Evolutionary conservation across 257 asterid genomes (phyloP), one percentile per base, ranked within the genome.

Genomic region (Nicotiana obtusifolia): DNA sequence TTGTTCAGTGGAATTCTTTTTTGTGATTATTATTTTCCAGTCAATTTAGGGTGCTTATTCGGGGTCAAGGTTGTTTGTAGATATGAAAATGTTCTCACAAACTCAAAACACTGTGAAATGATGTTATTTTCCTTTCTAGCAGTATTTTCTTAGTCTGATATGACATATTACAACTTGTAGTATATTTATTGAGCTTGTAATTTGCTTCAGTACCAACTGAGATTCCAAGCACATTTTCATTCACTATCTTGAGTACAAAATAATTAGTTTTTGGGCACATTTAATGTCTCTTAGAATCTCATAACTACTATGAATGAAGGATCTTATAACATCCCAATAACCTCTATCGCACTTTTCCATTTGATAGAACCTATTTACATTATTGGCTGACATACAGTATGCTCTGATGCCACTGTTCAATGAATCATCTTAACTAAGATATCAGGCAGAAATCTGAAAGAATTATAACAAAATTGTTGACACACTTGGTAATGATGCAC

Each of bases 281-380:
- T 19, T 35, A n/a, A 35, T 52, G 57, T 69, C 57, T 69, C 52
- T 41, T 5, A 10, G 77, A 69, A 69, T 69, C 33, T 20, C 77
- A 20, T 5, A 69, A 69, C 76, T 69, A 69, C 13, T n/a, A 56
- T 56, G 62, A 7, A 56, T 5, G 62, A 56, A 2, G 61, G 61
- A 54, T 54, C 61, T 15, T 19, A 53, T 5, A 53, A 16, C 59
- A 53, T 53, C 3, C 59, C 59, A 53, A 15, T 53, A 16, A 10
- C 10, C 26, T 30, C 77, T 44, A 28, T n/a, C 68, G 33, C 33
- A 78, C 24, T 44, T 33, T n/a, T 19, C 30, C 15, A n/a, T 56
- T 59, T 78, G 57, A 59, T 22, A 78, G 33, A 60, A 60, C 73
- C 82, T 47, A 60, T 78, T 78, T 60, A 78, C 82, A 78, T 78